These are phyloP conservation scores for Fusarium begoniae DNA, from an alignment of 2,329 filamentous ascomycete genomes.

Conservation along the genomic window DNA sequence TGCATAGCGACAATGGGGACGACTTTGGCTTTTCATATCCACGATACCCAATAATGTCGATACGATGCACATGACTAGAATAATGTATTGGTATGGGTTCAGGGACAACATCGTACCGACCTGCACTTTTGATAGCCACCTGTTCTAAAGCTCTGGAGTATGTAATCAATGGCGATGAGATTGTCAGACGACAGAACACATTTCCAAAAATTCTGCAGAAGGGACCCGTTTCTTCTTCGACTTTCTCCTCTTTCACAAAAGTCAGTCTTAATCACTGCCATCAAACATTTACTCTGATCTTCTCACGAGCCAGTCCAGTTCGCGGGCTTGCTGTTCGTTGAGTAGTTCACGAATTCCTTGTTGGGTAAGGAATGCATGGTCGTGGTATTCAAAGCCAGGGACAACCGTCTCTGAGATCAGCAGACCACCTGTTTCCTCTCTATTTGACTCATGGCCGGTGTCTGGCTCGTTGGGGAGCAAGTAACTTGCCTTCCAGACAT, in stretches of 20 bases:
- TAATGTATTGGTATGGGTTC: slow-evolving; percentile 16
- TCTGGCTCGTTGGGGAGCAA: slow-evolving; percentile 51
- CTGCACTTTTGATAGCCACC: not conserved
- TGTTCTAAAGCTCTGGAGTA: not conserved
- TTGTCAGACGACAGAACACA: not conserved
- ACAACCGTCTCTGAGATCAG: slow-evolving; percentile 75
- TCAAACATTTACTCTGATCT: slow-evolving; percentile 8
- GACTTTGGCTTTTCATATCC: slow-evolving; percentile 26
- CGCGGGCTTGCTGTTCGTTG: slow-evolving; percentile 56
- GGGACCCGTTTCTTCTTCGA: not conserved
- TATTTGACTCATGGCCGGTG: slow-evolving; percentile 40
- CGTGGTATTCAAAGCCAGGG: slow-evolving; percentile 72
- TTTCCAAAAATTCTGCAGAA: not conserved
- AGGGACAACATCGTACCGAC: not conserved
- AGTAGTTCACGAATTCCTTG: slow-evolving; percentile 63
- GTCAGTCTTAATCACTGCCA: not conserved
- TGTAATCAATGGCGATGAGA: not conserved
- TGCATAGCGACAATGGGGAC: slow-evolving; percentile 4
- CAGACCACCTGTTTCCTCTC: slow-evolving; percentile 57
- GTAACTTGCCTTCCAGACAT: slow-evolving; percentile 72
- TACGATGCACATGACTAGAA: slow-evolving; percentile 37
- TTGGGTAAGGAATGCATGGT: slow-evolving; percentile 71
- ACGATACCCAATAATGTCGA: slow-evolving; percentile 41
- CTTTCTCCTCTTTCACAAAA: not conserved
- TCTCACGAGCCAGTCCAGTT: slow-evolving; percentile 58